Evolutionary conservation across 2,329 filamentous ascomycete genomes (phyloP), one percentile per base, ranked within the genome.

Genomic region (Colletotrichum lentis): DNA sequence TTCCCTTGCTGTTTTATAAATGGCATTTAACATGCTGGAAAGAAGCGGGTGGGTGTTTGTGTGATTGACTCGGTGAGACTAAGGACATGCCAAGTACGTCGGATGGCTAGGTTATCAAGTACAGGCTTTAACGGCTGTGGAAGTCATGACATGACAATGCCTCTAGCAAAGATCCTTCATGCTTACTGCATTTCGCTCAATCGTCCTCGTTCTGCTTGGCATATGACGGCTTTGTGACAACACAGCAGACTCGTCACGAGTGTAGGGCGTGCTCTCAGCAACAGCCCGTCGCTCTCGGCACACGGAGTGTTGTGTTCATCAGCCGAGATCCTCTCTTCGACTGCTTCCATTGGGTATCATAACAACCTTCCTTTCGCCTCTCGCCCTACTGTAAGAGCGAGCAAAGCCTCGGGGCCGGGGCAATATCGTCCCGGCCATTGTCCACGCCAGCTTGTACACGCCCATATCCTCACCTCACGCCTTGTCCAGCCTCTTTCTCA

Each of bases 401-500:
- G 31, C 8, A 11, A 18, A 18, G 35, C 1, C n/a, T 20, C 5
- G 12, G 8, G 14, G n/a, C 31, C 35, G 50, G 18, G 24, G 7
- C 12, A 49, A 3, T 3, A 3, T 31, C 47, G 22, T n/a, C 7
- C 18, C 24, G 14, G 22, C 24, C 37, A n/a, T 24, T 46, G 8
- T 14, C 11, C 20, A 14, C 20, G 35, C 37, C 20, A 14, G 20
- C 35, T 35, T 10, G 31, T 35, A 24, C 12, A 18, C n/a, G 12
- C 43, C 16, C 31, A 3, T 3, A 2, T 1, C 31, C 7, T 18
- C 46, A 50, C 10, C n/a, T 69, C 74, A 78, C n/a, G 74, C 70
- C 63, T 73, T 73, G 20, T 84, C 83, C 52, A 88, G 71, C 70
- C 83, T 77, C 77, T 84, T 82, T 72, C 84, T 77, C 73, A 89